Conservation (phyloP, 2,329 filamentous ascomycete species). For the Trichoderma sp. region DNA sequence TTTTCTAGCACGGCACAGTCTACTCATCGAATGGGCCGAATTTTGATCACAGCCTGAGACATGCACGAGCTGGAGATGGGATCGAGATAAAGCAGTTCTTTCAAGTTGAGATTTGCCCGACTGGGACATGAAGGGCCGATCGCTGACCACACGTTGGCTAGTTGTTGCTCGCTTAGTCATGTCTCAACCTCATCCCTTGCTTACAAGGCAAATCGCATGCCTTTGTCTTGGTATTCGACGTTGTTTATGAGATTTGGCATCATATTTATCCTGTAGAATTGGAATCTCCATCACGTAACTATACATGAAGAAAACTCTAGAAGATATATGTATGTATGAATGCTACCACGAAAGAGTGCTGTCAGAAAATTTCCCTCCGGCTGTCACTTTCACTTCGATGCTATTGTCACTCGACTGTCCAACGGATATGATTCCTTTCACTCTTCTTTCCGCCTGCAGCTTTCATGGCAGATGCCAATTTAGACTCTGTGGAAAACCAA, state of each 20-base stretch:
- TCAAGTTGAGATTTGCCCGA: constrained; percentile 1
- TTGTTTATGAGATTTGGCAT: background rate
- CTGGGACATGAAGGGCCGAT: background rate
- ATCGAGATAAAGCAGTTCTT: background rate
- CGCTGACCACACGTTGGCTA: background rate
- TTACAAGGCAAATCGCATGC: background rate
- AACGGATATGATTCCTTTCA: background rate
- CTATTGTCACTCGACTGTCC: background rate
- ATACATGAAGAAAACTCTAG: background rate
- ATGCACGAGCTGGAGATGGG: constrained; percentile 11
- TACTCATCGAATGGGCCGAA: background rate
- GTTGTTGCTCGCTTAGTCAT: constrained; percentile 14
- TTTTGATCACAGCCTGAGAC: constrained; percentile 1
- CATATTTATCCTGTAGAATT: background rate
- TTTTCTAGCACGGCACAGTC: background rate
- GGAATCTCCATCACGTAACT: background rate
- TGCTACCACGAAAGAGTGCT: background rate
- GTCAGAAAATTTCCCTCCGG: background rate
- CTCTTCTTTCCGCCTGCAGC: background rate
- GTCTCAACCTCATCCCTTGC: constrained; percentile 20
- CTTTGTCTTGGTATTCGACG: background rate
- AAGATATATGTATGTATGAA: background rate
- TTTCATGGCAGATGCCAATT: background rate
- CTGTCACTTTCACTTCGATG: background rate
- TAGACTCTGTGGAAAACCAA: background rate